Evolutionary conservation across 148 eudicot species (phyloP).

Genomic region (Cornus controversa): DNA sequence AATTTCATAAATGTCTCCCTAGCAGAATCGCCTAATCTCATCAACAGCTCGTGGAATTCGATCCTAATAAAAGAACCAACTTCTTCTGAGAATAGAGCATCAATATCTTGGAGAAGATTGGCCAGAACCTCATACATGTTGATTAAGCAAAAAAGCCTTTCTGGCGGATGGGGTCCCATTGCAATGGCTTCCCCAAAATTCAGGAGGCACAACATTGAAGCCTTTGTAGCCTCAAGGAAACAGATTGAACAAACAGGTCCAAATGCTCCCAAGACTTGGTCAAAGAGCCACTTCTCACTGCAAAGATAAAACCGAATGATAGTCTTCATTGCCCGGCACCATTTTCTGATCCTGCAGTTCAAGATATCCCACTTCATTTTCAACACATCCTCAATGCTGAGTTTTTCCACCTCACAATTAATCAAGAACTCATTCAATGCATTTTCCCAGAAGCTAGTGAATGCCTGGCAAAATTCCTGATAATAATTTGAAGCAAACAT

Average conservation of each 20-base stretch:
- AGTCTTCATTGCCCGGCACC: constrained; percentile 51
- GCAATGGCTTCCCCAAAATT: constrained; percentile 77
- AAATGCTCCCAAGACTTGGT: constrained; percentile 44
- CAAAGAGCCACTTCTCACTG: constrained; percentile 61
- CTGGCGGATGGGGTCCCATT: constrained; percentile 57
- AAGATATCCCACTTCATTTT: constrained; percentile 54
- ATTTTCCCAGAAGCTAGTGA: constrained; percentile 41
- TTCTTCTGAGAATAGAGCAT: constrained; percentile 44
- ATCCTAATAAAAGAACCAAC: constrained; percentile 38
- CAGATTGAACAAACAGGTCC: constrained; percentile 32
- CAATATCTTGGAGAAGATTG: constrained; percentile 37
- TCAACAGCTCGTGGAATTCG: constrained; percentile 51
- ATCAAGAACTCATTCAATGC: constrained; percentile 54
- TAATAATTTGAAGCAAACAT: constrained; percentile 59
- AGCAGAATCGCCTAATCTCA: constrained; percentile 46
- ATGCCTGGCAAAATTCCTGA: constrained; percentile 45
- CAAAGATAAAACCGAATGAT: constrained; percentile 47
- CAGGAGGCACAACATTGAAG: constrained; percentile 52
- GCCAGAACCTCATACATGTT: constrained; percentile 69
- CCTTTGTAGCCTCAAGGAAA: constrained; percentile 55
- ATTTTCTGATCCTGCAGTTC: constrained; percentile 54
- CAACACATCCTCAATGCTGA: constrained; percentile 61
- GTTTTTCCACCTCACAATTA: constrained; percentile 40
- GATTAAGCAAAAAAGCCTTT: constrained; percentile 60
- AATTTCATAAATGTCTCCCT: constrained; percentile 49